Evolutionary conservation across 163 green algal species (phyloP).

Genomic region (Chloromonas sp.): DNA sequence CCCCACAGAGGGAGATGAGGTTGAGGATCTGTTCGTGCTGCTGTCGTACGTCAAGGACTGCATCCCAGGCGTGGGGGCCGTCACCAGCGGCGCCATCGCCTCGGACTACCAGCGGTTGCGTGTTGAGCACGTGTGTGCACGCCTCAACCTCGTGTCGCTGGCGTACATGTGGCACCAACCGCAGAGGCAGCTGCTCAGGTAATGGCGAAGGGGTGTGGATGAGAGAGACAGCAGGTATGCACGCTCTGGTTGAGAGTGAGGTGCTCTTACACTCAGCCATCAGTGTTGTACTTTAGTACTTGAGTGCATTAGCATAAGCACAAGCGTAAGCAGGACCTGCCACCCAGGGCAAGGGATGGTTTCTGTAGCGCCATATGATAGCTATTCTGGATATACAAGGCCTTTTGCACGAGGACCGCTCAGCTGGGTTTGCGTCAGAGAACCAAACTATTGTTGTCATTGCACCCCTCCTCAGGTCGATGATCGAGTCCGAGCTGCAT

Average conservation of each 20-base stretch:
- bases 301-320: no score
- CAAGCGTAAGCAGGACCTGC: no score
- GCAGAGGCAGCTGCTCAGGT: constrained; percentile 65
- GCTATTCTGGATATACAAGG: no score
- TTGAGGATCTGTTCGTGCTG: constrained; percentile 87
- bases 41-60: constrained; percentile 62
- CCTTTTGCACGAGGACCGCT: no score
- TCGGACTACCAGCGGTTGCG: constrained; percentile 96
- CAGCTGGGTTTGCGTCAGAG: no score
- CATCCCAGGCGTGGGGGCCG: constrained; percentile 49
- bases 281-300: no score
- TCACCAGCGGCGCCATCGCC: constrained; percentile 86
- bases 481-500: constrained; percentile 60
- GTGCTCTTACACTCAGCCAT: no score
- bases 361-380: no score
- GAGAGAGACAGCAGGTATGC: no score
- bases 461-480: constrained; percentile 26
- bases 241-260: no score
- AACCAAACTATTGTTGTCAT: background rate
- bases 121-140: constrained; percentile 86
- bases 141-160: constrained; percentile 83
- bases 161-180: constrained; percentile 87
- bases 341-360: no score
- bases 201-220: no score
- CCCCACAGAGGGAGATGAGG: constrained; percentile 77